Evolutionary conservation across 129 eudicot species (phyloP), one percentile per base, ranked within the genome.

Genomic region (Cynara cardunculus): DNA sequence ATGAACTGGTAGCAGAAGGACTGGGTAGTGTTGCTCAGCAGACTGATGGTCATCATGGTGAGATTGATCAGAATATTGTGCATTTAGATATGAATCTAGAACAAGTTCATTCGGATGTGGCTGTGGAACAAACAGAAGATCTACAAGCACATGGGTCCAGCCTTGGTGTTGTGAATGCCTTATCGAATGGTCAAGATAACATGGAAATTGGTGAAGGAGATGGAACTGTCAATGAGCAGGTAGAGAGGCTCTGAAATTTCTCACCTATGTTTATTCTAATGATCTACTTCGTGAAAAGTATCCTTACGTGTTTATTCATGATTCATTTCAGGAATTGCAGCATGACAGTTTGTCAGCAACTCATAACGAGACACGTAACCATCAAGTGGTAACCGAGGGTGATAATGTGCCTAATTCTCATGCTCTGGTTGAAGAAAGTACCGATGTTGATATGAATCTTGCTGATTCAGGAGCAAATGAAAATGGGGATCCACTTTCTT

Each of bases 201-300:
- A 88, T 92, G 97, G 99, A 90, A 56, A 82, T 80, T 41, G 94
- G 89, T 67, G 91, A 90, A 73, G 91, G 78, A 66, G 86, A 81
- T 88, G 86, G 34, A 31, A 71, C 9, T 71, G 78, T 41, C 27
- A 62, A 62, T 28, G 89, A 87, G 76, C 85, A 66, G 73, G 74
- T 82, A 80, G 66, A 75, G 77, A 39, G 14, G 14, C 49, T 16
- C 76, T 13, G 25, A 18, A 53, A 25, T n/a, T 56, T 39, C 49
- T 39, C 14, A 39, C 49, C 2, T 39, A 39, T 39, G 49, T 11
- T 11, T 39, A 39, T 39, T 39, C 49, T 39, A 39, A 39, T 39
- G 2, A 39, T 10, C 49, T 69, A 69, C 11, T 14, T 74, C 2
- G 10, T 81, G 12, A 10, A 25, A 65, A 41, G n/a, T 14, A 74